Evolutionary conservation across 2,329 filamentous ascomycete species (phyloP).

Genomic region (Ophiocordyceps sinensis): DNA sequence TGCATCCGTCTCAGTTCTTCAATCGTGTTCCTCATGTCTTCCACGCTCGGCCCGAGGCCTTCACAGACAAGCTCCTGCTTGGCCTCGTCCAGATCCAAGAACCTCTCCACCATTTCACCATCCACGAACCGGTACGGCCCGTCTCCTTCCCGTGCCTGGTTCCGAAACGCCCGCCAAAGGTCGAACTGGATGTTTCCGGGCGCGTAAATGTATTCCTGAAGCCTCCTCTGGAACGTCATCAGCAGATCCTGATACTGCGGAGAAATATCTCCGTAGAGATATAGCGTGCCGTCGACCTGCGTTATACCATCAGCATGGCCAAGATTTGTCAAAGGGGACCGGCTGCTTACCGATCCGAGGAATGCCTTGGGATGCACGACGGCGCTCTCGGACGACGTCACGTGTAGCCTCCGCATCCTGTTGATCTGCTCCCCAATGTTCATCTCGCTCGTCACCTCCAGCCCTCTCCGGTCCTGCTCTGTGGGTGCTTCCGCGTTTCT

Average conservation of each 20-base stretch:
- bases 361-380: constrained; percentile 73
- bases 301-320: constrained; percentile 1
- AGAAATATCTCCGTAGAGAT: constrained; percentile 72
- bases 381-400: constrained; percentile 48
- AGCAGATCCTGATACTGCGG: constrained; percentile 62
- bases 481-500: constrained; percentile 60
- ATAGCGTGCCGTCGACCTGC: constrained; percentile 80
- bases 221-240: constrained; percentile 61
- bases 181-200: constrained; percentile 65
- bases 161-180: constrained; percentile 70
- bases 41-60: constrained; percentile 44
- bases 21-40: constrained; percentile 46
- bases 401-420: constrained; percentile 59
- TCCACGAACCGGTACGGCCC: constrained; percentile 83
- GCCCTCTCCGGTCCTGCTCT: constrained; percentile 52
- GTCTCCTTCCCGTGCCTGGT: constrained; percentile 54
- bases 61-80: constrained; percentile 37
- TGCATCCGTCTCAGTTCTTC: constrained; percentile 50
- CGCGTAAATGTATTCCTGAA: constrained; percentile 51
- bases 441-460: constrained; percentile 69
- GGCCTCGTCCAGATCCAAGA: constrained; percentile 54
- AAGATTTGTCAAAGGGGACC: not conserved
- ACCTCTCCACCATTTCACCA: constrained; percentile 77
- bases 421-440: constrained; percentile 90
- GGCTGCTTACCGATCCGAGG: constrained; percentile 59